A percentile compares a stretch with the other conserved stretches of the same genome.
Conservation (phyloP, 257 asterid species). For the Coffea eugenioides region DNA sequence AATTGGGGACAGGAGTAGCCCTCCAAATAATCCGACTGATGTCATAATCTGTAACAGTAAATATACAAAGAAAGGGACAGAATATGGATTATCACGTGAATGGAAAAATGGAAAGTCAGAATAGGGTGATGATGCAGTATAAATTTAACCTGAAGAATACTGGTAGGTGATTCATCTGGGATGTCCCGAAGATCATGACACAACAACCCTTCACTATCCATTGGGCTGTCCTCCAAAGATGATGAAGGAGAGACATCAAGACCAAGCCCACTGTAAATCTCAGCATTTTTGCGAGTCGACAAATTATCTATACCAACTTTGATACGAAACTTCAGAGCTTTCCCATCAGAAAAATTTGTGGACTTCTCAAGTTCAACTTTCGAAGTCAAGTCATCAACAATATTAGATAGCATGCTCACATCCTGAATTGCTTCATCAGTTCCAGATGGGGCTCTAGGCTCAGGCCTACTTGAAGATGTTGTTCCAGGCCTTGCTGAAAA, state of each 20-base stretch:
- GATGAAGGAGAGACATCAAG: conserved; percentile 90
- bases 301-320: conserved; percentile 79
- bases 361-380: conserved; percentile 45
- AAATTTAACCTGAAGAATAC: conserved; percentile 82
- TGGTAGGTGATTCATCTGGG: conserved; percentile 77
- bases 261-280: conserved; percentile 92
- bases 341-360: conserved; percentile 52
- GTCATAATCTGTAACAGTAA: conserved; percentile 77
- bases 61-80: conserved; percentile 11
- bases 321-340: conserved; percentile 78
- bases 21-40: conserved; percentile 45
- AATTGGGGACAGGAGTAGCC: conserved; percentile 72
- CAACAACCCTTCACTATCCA: conserved; percentile 54
- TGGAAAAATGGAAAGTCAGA: conserved; percentile 4
- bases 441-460: conserved; percentile 13
- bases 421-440: conserved; percentile 19
- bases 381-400: conserved; percentile 43
- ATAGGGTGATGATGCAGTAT: conserved; percentile 18
- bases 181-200: conserved; percentile 37
- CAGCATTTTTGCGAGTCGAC: conserved; percentile 70
- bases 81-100: conserved; percentile 17
- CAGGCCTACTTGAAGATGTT: conserved; percentile 30
- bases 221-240: conserved; percentile 71
- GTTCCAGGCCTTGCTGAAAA: conserved; percentile 49
- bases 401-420: conserved; percentile 36